Conservation (phyloP, 139 green algal genomes). For the Trebouxia sp. region DNA sequence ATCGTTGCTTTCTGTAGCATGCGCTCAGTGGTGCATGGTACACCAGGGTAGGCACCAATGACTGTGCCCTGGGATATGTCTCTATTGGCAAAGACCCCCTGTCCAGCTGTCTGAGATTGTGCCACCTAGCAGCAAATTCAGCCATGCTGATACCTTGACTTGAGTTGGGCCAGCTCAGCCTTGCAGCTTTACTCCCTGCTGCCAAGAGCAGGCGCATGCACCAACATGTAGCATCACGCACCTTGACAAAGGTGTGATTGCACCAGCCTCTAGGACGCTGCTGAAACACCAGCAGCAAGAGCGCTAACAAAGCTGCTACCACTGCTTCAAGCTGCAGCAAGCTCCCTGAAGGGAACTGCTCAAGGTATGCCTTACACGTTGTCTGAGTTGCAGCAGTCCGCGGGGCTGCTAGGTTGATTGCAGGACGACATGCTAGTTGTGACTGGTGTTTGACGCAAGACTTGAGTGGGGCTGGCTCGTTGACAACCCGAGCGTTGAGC, state of each 20-base stretch:
- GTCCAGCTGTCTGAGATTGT: slow-evolving; percentile 41
- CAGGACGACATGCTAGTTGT: too few relatives aligned
- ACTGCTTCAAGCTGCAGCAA: too few relatives aligned
- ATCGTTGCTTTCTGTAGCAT: slow-evolving; percentile 51
- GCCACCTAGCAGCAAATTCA: slow-evolving; percentile 41
- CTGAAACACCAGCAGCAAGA: neutral
- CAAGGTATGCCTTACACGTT: too few relatives aligned
- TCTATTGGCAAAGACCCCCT: slow-evolving; percentile 54
- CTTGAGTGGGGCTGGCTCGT: too few relatives aligned
- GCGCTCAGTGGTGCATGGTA: slow-evolving; percentile 34
- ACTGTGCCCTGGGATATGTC: slow-evolving; percentile 46
- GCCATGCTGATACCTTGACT: neutral
- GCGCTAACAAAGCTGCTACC: neutral
- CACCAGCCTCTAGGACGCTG: neutral
- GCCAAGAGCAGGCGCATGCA: neutral
- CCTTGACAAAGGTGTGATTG: neutral
- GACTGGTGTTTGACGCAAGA: too few relatives aligned
- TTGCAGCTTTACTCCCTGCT: neutral
- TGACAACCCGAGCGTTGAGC: too few relatives aligned
- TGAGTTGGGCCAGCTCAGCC: too few relatives aligned
- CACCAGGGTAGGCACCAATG: slow-evolving; percentile 62
- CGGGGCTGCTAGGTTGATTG: too few relatives aligned
- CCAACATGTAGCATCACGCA: neutral
- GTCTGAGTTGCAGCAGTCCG: too few relatives aligned
- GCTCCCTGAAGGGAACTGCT: too few relatives aligned